phyloP scores from a whole-genome alignment of 148 eudicot genomes.

The Heliamphora exappendiculata region DNA sequence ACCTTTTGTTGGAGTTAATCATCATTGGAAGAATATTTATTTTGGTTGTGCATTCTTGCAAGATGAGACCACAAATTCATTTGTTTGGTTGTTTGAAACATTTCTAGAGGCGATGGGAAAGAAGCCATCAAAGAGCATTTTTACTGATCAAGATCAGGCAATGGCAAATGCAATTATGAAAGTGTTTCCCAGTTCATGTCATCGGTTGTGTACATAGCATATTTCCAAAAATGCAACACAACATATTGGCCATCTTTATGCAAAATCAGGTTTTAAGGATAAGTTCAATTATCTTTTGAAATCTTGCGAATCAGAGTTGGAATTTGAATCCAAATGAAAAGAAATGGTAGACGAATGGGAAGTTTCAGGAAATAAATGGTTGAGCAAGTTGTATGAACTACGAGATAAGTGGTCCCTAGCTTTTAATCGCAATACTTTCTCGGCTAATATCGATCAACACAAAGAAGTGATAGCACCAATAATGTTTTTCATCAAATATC shows the following conservation, averaged over 20 bases:
- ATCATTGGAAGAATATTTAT: not conserved
- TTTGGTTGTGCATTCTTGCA: not conserved
- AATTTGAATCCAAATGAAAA: no score
- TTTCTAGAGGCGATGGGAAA: not conserved
- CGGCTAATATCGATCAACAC: no score
- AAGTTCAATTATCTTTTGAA: no score
- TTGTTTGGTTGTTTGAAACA: not conserved
- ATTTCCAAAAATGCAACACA: not conserved
- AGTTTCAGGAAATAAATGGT: no score
- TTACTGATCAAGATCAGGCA: not conserved
- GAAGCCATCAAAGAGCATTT: not conserved
- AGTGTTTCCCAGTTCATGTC: not conserved
- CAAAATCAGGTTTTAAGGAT: no score
- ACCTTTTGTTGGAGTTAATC: not conserved
- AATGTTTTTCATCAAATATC: not conserved
- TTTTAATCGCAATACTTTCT: no score
- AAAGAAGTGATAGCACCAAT: conserved; percentile 12
- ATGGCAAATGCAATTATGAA: not conserved
- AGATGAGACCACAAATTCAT: not conserved
- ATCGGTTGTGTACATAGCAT: not conserved
- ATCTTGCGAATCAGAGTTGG: no score
- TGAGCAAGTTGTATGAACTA: not conserved
- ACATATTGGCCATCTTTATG: no score
- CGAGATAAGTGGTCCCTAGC: conserved; percentile 10
- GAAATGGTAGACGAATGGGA: no score